Evolutionary conservation across 352 stramenopile species (phyloP).

Genomic region (Globisporangium emineosum): DNA sequence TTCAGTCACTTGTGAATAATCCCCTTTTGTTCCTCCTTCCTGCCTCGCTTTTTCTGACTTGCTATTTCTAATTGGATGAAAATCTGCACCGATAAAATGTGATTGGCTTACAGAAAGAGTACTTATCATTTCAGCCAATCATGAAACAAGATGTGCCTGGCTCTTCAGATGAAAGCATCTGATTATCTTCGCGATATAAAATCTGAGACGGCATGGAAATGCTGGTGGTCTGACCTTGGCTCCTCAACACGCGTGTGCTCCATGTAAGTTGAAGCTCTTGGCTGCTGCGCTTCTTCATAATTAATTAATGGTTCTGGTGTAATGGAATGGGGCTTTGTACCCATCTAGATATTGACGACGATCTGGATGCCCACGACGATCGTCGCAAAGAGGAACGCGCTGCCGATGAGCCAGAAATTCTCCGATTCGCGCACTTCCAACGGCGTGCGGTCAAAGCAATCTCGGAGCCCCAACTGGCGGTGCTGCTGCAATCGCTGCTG

Average conservation of each 20-base stretch:
- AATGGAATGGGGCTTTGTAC: background rate
- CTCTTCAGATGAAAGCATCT: background rate
- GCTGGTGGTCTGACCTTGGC: background rate
- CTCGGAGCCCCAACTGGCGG: background rate
- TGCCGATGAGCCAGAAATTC: conserved; percentile 49
- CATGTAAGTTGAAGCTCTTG: background rate
- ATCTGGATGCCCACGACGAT: conserved; percentile 63
- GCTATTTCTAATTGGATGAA: background rate
- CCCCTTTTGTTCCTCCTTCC: conserved; percentile 2
- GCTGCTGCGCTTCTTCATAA: background rate
- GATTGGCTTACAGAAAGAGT: background rate
- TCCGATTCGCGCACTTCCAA: conserved; percentile 55
- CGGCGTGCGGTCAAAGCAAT: conserved; percentile 40
- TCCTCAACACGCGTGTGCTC: background rate
- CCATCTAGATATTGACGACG: conserved; percentile 50
- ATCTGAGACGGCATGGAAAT: background rate
- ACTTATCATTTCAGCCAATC: background rate
- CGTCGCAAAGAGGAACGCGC: conserved; percentile 58
- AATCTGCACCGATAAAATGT: background rate
- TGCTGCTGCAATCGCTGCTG: background rate
- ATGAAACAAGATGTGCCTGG: background rate
- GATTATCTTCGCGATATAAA: background rate
- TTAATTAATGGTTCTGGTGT: background rate
- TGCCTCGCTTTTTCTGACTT: conserved; percentile 7
- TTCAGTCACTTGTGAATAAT: too few relatives aligned